phyloP scores from a whole-genome alignment of 2,329 filamentous ascomycete species.

The Fusarium transvaalense region DNA sequence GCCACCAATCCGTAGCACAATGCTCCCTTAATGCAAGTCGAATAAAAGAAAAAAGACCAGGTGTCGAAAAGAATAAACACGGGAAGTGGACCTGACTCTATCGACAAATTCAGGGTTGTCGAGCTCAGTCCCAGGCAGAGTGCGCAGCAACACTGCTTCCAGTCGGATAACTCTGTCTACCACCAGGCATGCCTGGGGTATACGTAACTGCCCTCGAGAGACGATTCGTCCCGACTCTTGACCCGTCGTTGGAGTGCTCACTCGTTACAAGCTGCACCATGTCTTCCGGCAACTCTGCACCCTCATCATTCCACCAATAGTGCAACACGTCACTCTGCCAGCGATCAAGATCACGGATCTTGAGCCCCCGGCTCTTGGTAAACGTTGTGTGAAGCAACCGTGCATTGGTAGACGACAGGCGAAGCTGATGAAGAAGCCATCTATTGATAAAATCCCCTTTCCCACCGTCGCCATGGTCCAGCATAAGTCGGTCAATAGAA shows the following conservation, averaged over 20 bases:
- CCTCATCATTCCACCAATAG: conserved; percentile 54
- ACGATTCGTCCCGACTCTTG: conserved; percentile 45
- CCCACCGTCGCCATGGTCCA: conserved; percentile 52
- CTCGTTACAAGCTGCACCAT: conserved; percentile 37
- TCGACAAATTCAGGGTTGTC: neutral
- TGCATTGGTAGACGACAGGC: conserved; percentile 60
- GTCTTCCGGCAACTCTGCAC: conserved; percentile 32
- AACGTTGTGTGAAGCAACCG: conserved; percentile 57
- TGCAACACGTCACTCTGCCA: conserved; percentile 57
- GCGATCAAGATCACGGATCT: conserved; percentile 51
- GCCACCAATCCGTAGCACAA: neutral
- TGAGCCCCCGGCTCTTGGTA: conserved; percentile 45
- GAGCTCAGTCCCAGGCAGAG: conserved; percentile 22
- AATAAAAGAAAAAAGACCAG: neutral
- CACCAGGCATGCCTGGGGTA: conserved; percentile 20
- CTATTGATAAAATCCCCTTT: conserved; percentile 62
- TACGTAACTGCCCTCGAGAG: conserved; percentile 50
- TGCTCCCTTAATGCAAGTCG: conserved; percentile 3
- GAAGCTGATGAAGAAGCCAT: conserved; percentile 66
- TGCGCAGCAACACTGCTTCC: conserved; percentile 26
- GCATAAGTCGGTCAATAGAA: conserved; percentile 60
- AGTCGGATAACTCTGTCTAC: conserved; percentile 17
- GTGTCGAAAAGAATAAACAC: neutral
- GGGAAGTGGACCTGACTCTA: neutral
- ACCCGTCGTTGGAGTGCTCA: conserved; percentile 44